Conservation (phyloP, 2,329 filamentous ascomycete species). For the Pseudofabraea citricarpa region DNA sequence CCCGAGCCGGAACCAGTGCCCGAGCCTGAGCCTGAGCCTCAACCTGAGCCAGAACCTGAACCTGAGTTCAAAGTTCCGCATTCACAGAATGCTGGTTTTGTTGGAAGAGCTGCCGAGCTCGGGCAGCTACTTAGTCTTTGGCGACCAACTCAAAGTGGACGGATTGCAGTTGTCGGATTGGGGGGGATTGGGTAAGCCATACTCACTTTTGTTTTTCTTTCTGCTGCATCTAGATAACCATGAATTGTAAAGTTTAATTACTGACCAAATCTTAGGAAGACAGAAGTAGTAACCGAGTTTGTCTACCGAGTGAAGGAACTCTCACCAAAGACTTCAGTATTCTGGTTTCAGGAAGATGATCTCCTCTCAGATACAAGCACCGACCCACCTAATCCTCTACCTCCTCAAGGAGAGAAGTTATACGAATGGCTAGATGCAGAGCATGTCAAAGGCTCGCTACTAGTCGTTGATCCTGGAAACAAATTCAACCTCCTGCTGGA, state of each 20-base stretch:
- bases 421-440: constrained; percentile 12
- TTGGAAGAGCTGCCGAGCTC: constrained; percentile 14
- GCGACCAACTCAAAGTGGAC: constrained; percentile 14
- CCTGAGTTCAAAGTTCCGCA: constrained; percentile 14
- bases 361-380: constrained; percentile 5
- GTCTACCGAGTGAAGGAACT: constrained; percentile 16
- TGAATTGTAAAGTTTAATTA: no score
- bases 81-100: constrained; percentile 16
- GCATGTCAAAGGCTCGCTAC: constrained; percentile 7
- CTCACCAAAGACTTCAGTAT: constrained; percentile 17
- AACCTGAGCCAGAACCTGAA: constrained; percentile 3
- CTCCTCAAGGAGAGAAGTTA: constrained; percentile 6
- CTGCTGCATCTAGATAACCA: no score
- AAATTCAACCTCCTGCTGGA: constrained; percentile 11
- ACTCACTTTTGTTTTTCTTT: no score
- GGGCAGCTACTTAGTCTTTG: constrained; percentile 19
- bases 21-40: background rate
- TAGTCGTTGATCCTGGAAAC: constrained; percentile 18
- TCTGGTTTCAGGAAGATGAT: constrained; percentile 16
- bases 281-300: constrained; percentile 19
- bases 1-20: background rate
- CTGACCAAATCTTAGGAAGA: constrained; percentile 15
- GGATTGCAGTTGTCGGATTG: constrained; percentile 19
- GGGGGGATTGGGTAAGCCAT: constrained; percentile 19
- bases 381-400: constrained; percentile 1